Evolutionary conservation across 1,284 basidiomycete genomes (phyloP).

Genomic region (Trichosporon coremiiforme): DNA sequence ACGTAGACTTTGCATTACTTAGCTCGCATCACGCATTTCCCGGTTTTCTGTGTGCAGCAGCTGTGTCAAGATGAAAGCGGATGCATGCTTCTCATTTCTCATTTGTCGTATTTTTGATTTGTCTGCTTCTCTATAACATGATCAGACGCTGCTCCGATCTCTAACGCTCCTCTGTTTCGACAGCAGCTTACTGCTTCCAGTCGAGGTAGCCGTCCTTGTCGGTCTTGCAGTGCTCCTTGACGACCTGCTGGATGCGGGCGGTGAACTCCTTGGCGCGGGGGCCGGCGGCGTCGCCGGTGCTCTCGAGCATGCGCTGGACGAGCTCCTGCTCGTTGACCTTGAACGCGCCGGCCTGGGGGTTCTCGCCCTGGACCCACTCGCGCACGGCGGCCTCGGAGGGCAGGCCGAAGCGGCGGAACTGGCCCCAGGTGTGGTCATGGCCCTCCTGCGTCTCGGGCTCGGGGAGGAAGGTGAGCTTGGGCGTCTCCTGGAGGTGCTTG

Average conservation of each 20-base stretch:
- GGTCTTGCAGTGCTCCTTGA: slow-evolving; percentile 40
- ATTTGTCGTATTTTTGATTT: slow-evolving; percentile 18
- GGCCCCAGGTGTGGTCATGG: slow-evolving; percentile 51
- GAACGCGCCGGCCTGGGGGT: slow-evolving; percentile 51
- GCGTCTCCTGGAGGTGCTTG: slow-evolving; percentile 65
- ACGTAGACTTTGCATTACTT: not conserved
- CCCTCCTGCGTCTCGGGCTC: slow-evolving; percentile 32
- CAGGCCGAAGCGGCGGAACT: slow-evolving; percentile 53
- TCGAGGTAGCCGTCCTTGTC: slow-evolving; percentile 49
- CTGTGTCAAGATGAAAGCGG: slow-evolving; percentile 26
- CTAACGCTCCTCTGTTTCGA: not conserved
- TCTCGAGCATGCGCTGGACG: slow-evolving; percentile 42
- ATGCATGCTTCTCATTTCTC: slow-evolving; percentile 18
- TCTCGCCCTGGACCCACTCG: slow-evolving; percentile 46
- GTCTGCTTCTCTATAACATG: slow-evolving; percentile 21
- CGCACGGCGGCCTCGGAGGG: slow-evolving; percentile 48
- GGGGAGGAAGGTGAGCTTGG: slow-evolving; percentile 42
- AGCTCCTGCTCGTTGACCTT: slow-evolving; percentile 50
- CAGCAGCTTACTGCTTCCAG: slow-evolving; percentile 36
- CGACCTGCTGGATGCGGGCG: slow-evolving; percentile 38
- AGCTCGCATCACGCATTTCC: not conserved
- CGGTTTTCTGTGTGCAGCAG: not conserved
- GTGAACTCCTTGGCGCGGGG: slow-evolving; percentile 41
- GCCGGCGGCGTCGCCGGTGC: slow-evolving; percentile 34
- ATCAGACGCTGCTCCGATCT: slow-evolving; percentile 10